A percentile compares a stretch with the other conserved stretches of the same genome.
Conservation (phyloP, 2,329 filamentous ascomycete genomes). For the Clarireedia homoeocarpa region DNA sequence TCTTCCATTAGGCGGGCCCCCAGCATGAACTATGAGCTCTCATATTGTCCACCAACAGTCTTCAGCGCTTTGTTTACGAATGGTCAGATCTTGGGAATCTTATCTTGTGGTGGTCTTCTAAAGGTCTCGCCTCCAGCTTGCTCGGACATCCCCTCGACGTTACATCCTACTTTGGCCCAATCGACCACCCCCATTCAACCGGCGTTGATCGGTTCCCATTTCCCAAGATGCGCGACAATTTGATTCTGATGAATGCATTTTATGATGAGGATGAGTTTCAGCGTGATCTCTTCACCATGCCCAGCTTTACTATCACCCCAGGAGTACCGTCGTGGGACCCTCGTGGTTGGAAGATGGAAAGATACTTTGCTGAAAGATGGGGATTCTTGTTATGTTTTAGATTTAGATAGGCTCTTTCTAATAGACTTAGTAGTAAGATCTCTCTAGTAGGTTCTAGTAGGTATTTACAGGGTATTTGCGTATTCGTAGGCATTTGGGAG, state of each 20-base stretch:
- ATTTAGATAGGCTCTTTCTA: too few relatives aligned
- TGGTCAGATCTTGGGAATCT: neutral
- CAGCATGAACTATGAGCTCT: neutral
- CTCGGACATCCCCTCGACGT: neutral
- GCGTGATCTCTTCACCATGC: neutral
- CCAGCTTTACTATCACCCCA: neutral
- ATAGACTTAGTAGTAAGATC: too few relatives aligned
- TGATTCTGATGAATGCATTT: neutral
- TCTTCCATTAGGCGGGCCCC: neutral
- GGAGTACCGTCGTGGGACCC: neutral
- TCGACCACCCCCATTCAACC: neutral
- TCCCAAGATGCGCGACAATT: neutral
- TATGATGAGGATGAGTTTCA: neutral
- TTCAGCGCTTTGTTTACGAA: neutral
- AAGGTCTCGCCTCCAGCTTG: neutral
- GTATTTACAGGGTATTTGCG: too few relatives aligned
- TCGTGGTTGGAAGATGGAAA: neutral
- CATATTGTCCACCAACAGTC: neutral
- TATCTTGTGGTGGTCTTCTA: neutral
- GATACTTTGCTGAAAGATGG: neutral
- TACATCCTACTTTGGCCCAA: neutral
- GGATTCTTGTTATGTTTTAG: neutral
- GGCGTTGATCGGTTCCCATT: neutral
- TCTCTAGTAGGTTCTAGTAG: too few relatives aligned
- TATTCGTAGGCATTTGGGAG: too few relatives aligned